Percentiles rank a stretch among this genome's conserved stretches.
These are phyloP conservation scores for Pestalotiopsis sp. DNA, from an alignment of 2,329 filamentous ascomycete genomes.

Conservation along the genomic window DNA sequence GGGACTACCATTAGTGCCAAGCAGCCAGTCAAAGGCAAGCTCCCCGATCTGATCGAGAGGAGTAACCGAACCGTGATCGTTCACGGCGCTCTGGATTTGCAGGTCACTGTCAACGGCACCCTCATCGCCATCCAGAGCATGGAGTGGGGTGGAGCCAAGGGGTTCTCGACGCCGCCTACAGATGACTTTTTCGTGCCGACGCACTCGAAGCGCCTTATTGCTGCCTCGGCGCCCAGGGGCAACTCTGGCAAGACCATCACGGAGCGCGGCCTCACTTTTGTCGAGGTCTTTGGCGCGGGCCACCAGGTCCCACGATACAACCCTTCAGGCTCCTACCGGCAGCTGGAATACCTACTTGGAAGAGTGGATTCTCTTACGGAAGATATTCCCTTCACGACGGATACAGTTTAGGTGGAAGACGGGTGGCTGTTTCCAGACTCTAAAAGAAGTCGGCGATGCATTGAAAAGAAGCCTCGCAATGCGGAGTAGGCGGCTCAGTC, in stretches of 20 bases:
- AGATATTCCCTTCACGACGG: constrained; percentile 1
- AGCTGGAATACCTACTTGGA: constrained; percentile 73
- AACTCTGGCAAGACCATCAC: constrained; percentile 54
- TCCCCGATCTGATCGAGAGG: constrained; percentile 70
- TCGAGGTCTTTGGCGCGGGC: constrained; percentile 61
- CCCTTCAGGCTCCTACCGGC: constrained; percentile 65
- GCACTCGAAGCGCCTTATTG: constrained; percentile 34
- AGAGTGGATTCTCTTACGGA: constrained; percentile 49
- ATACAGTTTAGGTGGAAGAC: neutral
- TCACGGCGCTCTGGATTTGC: constrained; percentile 68
- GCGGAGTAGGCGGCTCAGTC: neutral
- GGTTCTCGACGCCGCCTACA: constrained; percentile 62
- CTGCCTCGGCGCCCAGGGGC: constrained; percentile 67
- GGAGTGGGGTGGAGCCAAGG: constrained; percentile 71
- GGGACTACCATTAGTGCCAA: constrained; percentile 42
- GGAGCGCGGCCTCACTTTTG: constrained; percentile 73
- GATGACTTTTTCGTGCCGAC: constrained; percentile 67
- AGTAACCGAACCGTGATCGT: constrained; percentile 71
- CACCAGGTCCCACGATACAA: constrained; percentile 69
- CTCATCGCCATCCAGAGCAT: constrained; percentile 75
- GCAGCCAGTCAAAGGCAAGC: constrained; percentile 55
- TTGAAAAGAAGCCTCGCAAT: neutral
- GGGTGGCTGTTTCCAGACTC: neutral
- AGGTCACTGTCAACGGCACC: constrained; percentile 66
- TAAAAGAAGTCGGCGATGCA: neutral